A percentile compares a stretch with the other conserved stretches of the same genome.
Evolutionary conservation across 257 asterid genomes (phyloP).

Genomic region (Pogostemon cablin): DNA sequence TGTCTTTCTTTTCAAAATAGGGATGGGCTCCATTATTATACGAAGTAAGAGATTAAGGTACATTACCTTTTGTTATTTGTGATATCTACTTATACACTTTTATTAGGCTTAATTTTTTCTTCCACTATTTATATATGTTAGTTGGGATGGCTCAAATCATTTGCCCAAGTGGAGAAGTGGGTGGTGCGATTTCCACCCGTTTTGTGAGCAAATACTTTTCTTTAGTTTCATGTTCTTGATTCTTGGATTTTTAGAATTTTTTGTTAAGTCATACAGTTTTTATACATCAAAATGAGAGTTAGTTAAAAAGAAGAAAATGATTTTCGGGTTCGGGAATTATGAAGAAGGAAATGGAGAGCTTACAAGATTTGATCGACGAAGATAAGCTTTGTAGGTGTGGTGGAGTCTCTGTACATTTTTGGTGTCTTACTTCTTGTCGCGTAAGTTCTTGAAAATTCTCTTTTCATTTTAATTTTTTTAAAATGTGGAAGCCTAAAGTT

Average conservation of each 20-base stretch:
- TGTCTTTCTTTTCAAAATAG: no score
- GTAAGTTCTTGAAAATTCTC: conserved; percentile 50
- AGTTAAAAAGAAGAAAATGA: neutral
- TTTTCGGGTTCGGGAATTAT: conserved; percentile 46
- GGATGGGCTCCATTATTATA: no score
- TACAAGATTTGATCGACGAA: conserved; percentile 97
- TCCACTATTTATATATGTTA: no score
- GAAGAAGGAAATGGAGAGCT: conserved; percentile 75
- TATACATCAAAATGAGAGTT: conserved; percentile 28
- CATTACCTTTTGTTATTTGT: no score
- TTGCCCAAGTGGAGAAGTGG: no score
- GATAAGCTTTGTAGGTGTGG: conserved; percentile 93
- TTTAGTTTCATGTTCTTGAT: neutral
- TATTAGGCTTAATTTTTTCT: no score
- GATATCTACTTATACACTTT: no score
- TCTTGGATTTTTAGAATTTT: conserved; percentile 7
- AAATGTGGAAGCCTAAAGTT: neutral
- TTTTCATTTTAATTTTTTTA: neutral
- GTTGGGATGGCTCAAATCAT: no score
- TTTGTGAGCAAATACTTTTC: neutral
- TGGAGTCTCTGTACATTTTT: conserved; percentile 88
- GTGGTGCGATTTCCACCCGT: no score
- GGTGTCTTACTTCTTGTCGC: conserved; percentile 80
- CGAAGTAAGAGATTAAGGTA: no score
- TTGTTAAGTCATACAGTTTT: conserved; percentile 1